Evolutionary conservation across 768 basidiomycete genomes (phyloP), one percentile per base, ranked within the genome.

Genomic region (Tulasnella sp.): DNA sequence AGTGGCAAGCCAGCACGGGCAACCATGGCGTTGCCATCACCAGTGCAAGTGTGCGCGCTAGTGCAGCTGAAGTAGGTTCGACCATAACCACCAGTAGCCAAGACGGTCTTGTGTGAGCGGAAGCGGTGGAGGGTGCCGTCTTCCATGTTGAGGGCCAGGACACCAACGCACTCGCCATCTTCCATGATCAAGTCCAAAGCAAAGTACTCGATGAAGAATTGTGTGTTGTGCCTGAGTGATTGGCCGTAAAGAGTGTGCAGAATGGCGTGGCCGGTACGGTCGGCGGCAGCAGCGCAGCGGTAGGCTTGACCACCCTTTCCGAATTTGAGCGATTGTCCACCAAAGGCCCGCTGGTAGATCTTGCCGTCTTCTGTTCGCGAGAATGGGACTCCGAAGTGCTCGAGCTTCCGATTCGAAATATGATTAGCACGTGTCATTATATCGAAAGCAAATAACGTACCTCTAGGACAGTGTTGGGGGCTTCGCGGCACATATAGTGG

Each of bases 201-300:
- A 86, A 99, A 99, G 87, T 97, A 99, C 86, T 99, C 98, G 86
- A 99, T 99, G 89, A 99, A 99, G 88, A 98, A 99, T 88, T 99
- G 97, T 86, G 98, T 99, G 89, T 99, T 93, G 89, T 99, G 98
- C 80, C 96, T 93, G 81, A 99, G 92, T 80, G 97, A 99, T 89
- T 99, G 98, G 83, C 98, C 98, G 84, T 99, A 99, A 79, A 99
- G 94, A 12, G 97, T 98, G 89, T 99, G 98, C 69, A 99, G 92
- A 85, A 99, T 92, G 31, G 98, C 98, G 85, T 99, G 98, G 40
- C 98, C 98, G 9, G 98, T 99, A 86, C 98, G 95, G 86, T 99
- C 98, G 80, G 98, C 98, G 7, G 97, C 97, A 78, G 98, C 96
- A 76, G 98, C 98, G 85, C 97, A 99, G 82, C 98, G 95, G 87